These are phyloP conservation scores for Apiosordaria backusii DNA, from an alignment of 495 filamentous ascomycete species.

Conservation along the genomic window DNA sequence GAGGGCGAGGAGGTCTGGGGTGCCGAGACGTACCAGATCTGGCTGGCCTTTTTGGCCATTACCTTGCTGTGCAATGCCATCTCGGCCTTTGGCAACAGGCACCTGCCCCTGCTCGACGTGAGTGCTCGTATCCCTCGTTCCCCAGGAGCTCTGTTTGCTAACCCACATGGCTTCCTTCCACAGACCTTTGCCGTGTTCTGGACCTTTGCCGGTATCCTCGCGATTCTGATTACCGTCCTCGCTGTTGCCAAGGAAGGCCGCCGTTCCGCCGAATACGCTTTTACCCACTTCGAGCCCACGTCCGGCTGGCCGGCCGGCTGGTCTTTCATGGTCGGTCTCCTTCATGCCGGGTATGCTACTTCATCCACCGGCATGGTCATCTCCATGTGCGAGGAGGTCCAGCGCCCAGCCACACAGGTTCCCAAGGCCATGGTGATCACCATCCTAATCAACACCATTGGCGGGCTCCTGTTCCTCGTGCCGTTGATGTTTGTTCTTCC, in stretches of 20 bases:
- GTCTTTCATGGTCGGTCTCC: constrained; percentile 47
- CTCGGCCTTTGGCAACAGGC: constrained; percentile 54
- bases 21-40: constrained; percentile 54
- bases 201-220: constrained; percentile 47
- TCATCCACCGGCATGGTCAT: constrained; percentile 54
- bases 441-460: constrained; percentile 46
- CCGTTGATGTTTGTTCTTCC: constrained; percentile 50
- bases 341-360: constrained; percentile 49
- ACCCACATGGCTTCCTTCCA: background rate
- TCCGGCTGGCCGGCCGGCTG: constrained; percentile 50
- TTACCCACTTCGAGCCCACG: constrained; percentile 43
- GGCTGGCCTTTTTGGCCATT: constrained; percentile 57
- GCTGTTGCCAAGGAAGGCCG: constrained; percentile 46
- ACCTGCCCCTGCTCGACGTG: constrained; percentile 56
- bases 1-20: constrained; percentile 37
- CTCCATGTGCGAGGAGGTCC: constrained; percentile 51
- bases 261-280: constrained; percentile 38
- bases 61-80: constrained; percentile 53
- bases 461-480: constrained; percentile 48
- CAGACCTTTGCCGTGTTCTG: constrained; percentile 52
- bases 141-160: background rate
- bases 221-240: constrained; percentile 42
- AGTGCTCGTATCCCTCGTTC: constrained; percentile 14
- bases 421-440: constrained; percentile 52
- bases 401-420: constrained; percentile 45